These are phyloP conservation scores for Penicillium concentricum DNA, from an alignment of 2,329 filamentous ascomycete genomes.

Conservation along the genomic window DNA sequence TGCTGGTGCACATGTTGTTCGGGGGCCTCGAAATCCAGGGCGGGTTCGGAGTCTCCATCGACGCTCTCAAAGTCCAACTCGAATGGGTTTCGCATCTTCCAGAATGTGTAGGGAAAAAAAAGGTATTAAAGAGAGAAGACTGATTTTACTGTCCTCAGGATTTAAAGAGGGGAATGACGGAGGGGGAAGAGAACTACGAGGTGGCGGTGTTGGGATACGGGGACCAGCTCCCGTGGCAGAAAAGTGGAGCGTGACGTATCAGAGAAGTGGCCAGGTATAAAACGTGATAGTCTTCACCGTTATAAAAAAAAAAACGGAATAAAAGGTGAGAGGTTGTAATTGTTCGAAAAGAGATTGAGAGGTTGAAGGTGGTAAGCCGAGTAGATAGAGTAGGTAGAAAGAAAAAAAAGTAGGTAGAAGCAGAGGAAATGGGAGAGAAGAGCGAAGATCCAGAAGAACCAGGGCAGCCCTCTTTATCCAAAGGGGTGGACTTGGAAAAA, in stretches of 20 bases:
- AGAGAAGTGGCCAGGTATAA: slow-evolving; percentile 4
- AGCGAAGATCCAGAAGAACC: slow-evolving; percentile 3
- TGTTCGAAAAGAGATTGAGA: background rate
- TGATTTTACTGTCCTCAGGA: slow-evolving; percentile 6
- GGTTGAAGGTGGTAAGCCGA: background rate
- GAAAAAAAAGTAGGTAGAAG: background rate
- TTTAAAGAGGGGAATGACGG: slow-evolving; percentile 9
- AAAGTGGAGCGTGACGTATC: slow-evolving; percentile 17
- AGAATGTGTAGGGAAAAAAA: background rate
- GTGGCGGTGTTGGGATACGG: slow-evolving; percentile 14
- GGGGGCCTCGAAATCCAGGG: slow-evolving; percentile 7
- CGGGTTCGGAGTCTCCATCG: slow-evolving; percentile 24
- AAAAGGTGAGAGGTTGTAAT: background rate
- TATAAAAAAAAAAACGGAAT: background rate
- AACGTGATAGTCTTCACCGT: background rate
- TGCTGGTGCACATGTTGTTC: slow-evolving; percentile 16
- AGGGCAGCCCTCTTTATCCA: slow-evolving; percentile 26
- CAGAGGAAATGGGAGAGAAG: background rate
- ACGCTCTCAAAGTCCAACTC: slow-evolving; percentile 30
- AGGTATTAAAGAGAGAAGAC: slow-evolving; percentile 1
- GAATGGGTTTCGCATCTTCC: slow-evolving; percentile 33
- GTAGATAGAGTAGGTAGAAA: background rate
- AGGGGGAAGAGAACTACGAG: slow-evolving; percentile 12
- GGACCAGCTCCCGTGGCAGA: slow-evolving; percentile 14
- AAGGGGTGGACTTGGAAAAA: slow-evolving; percentile 17